A percentile compares a stretch with the other conserved stretches of the same genome.
Conservation (phyloP, 2,329 filamentous ascomycete genomes). For the Ophiostoma tasmaniense region DNA sequence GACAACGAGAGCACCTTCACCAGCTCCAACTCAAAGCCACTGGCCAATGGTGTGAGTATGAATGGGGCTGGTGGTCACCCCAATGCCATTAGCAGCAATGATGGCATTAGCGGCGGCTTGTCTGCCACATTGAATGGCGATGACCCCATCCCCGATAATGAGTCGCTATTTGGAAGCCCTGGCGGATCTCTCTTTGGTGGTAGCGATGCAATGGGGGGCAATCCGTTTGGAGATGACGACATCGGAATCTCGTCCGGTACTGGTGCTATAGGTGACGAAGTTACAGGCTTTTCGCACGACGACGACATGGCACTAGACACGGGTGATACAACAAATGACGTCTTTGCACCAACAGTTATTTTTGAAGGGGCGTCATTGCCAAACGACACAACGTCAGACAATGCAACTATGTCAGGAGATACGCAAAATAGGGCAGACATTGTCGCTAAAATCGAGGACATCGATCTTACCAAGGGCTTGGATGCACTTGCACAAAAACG, state of each 20-base stretch:
- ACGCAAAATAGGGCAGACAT: not conserved
- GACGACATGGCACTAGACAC: slow-evolving; percentile 35
- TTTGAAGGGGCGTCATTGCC: not conserved
- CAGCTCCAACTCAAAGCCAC: slow-evolving; percentile 61
- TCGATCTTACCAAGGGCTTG: too few species aligned
- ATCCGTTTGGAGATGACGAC: slow-evolving; percentile 70
- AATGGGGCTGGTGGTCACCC: slow-evolving; percentile 29
- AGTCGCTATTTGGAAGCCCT: slow-evolving; percentile 74
- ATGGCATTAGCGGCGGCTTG: slow-evolving; percentile 27
- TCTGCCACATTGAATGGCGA: slow-evolving; percentile 27
- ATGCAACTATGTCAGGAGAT: not conserved
- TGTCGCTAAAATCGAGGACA: not conserved
- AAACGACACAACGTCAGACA: not conserved
- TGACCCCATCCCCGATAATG: slow-evolving; percentile 52
- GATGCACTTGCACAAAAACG: slow-evolving; percentile 9
- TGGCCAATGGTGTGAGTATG: slow-evolving; percentile 44
- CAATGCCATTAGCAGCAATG: slow-evolving; percentile 23
- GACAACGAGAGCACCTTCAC: slow-evolving; percentile 66
- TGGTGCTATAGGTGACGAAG: slow-evolving; percentile 25
- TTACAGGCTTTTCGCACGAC: slow-evolving; percentile 16
- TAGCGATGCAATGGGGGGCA: slow-evolving; percentile 47
- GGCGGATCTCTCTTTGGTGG: slow-evolving; percentile 85
- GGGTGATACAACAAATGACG: slow-evolving; percentile 30
- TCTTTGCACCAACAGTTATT: slow-evolving; percentile 11
- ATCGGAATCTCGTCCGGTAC: slow-evolving; percentile 35